Evolutionary conservation across 2,329 filamentous ascomycete genomes (phyloP).

Genomic region (Beauveria brongniartii): DNA sequence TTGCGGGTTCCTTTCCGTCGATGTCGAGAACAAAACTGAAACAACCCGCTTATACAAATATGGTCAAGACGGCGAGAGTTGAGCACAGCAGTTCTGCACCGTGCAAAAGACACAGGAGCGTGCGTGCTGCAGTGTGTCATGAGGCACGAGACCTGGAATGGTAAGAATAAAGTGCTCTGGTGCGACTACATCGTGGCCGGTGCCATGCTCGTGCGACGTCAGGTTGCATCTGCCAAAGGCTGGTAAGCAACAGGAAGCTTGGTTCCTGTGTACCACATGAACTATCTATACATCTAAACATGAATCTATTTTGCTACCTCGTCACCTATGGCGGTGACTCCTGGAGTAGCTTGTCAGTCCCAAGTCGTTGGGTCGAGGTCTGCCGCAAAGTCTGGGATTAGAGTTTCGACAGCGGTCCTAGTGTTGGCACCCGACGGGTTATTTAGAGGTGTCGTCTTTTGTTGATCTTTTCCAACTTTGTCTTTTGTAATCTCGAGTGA

Average conservation of each 20-base stretch:
- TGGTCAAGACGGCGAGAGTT: not conserved
- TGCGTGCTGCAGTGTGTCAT: not conserved
- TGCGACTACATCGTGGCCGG: not conserved
- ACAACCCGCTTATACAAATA: not conserved
- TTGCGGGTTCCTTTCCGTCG: not conserved
- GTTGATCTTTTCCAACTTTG: not conserved
- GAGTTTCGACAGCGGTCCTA: not conserved
- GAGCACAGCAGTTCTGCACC: not conserved
- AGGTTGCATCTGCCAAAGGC: not conserved
- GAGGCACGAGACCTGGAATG: conserved; percentile 1
- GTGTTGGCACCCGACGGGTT: not conserved
- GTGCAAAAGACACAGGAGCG: not conserved
- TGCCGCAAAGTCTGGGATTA: not conserved
- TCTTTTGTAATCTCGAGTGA: not conserved
- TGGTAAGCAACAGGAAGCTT: not conserved
- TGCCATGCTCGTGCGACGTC: not conserved
- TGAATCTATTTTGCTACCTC: not conserved
- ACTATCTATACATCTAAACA: not conserved
- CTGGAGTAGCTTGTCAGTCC: not conserved
- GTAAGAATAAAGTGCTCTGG: not conserved
- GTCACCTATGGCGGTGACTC: not conserved
- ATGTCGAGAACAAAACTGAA: not conserved
- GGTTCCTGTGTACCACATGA: not conserved
- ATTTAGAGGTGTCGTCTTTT: not conserved
- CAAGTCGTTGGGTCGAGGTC: not conserved